phyloP scores from a whole-genome alignment of 2,329 filamentous ascomycete genomes.

The Lachnum nothofagi region DNA sequence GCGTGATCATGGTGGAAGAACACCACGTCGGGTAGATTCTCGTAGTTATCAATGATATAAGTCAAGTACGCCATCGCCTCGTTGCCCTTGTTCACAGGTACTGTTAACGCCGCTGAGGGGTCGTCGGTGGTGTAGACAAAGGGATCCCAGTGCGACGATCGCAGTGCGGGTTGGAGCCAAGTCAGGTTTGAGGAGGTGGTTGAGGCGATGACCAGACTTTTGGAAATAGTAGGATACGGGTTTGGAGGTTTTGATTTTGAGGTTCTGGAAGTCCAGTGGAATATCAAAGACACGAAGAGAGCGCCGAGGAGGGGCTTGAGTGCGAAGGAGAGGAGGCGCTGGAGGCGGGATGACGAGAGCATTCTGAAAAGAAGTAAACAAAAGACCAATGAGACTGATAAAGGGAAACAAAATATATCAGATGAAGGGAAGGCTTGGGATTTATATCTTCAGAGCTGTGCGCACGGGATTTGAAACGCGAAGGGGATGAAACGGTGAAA shows the following conservation, averaged over 20 bases:
- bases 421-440: slow-evolving; percentile 1
- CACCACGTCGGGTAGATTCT: slow-evolving; percentile 51
- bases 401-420: background rate
- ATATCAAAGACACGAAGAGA: slow-evolving; percentile 3
- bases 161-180: slow-evolving; percentile 14
- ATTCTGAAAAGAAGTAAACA: background rate
- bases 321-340: slow-evolving; percentile 5
- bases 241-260: background rate
- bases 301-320: slow-evolving; percentile 8
- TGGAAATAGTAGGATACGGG: slow-evolving; percentile 7
- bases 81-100: slow-evolving; percentile 46
- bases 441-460: slow-evolving; percentile 7
- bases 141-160: slow-evolving; percentile 7
- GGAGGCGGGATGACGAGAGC: slow-evolving; percentile 2
- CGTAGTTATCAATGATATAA: slow-evolving; percentile 52
- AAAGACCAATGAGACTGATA: background rate
- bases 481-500: slow-evolving; percentile 10
- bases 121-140: slow-evolving; percentile 48
- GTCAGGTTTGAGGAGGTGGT: slow-evolving; percentile 39
- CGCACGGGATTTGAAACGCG: slow-evolving; percentile 5
- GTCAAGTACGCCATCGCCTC: slow-evolving; percentile 51
- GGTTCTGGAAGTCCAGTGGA: background rate
- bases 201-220: slow-evolving; percentile 44
- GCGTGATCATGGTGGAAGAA: slow-evolving; percentile 61
- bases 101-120: slow-evolving; percentile 41